phyloP scores from a whole-genome alignment of 345 rosid genomes.

The Syzygium oleosum region DNA sequence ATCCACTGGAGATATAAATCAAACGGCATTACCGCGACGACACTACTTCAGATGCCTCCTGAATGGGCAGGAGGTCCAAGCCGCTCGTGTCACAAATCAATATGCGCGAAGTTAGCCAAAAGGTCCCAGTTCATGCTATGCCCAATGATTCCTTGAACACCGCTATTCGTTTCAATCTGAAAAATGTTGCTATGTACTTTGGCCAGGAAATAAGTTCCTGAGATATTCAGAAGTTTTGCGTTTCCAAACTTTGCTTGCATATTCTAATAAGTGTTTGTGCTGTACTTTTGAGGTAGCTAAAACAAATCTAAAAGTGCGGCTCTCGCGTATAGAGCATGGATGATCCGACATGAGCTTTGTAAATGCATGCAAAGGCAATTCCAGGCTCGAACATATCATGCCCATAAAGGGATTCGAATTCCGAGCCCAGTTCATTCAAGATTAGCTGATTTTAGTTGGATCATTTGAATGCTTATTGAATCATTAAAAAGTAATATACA shows the following conservation, averaged over 20 bases:
- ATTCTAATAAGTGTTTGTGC: too few species aligned
- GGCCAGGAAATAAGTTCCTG: not conserved
- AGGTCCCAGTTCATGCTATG: constrained; percentile 75
- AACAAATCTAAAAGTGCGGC: not conserved
- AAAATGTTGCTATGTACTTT: not conserved
- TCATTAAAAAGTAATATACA: not conserved
- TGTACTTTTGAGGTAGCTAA: too few species aligned
- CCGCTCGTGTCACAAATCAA: constrained; percentile 60
- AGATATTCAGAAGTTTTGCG: not conserved
- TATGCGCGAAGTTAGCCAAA: constrained; percentile 58
- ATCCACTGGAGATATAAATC: constrained; percentile 32
- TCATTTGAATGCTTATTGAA: not conserved
- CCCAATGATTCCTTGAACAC: constrained; percentile 50
- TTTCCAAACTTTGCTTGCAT: not conserved
- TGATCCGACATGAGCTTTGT: not conserved
- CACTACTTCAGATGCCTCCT: constrained; percentile 83
- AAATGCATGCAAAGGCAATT: not conserved
- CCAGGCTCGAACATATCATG: not conserved
- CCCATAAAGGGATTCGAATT: not conserved
- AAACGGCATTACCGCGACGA: constrained; percentile 50
- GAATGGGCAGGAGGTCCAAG: constrained; percentile 69
- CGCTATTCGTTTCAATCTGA: not conserved
- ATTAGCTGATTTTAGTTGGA: not conserved
- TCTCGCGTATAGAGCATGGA: not conserved
- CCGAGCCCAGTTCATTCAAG: not conserved